Evolutionary conservation across 495 filamentous ascomycete species (phyloP), one percentile per base, ranked within the genome.

Genomic region (Aspergillus olivimuriae): DNA sequence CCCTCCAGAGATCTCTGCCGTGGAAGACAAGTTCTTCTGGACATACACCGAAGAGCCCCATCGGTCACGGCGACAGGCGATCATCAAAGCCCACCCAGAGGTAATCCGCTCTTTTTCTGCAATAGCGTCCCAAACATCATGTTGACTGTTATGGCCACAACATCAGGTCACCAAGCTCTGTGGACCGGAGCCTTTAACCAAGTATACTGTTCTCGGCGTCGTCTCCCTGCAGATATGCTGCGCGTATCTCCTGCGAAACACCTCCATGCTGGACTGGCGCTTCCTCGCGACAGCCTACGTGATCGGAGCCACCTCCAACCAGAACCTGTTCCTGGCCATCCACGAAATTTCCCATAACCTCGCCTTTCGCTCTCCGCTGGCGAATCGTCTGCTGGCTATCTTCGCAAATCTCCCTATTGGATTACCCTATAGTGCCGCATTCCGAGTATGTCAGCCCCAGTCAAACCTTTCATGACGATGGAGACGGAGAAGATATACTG

Each of bases 301-400:
- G 46, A 77, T 99, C 49, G 94, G 94, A 44, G 94, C 92, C 6
- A 99, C 94, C 0, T 79, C 89, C 30, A 99, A 97, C 75, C 94
- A 97, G 73, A 99, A 99, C 65, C 77, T 96, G 21, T 99, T 99
- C 74, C 80, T 99, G 8, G 89, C 94, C 36, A 99, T 99, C 57
- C 94, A 99, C 66, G 94, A 99, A 67, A 97, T 99, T 62, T 92
- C 87, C 16, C 94, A 99, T 68, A 99, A 97, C 52, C 77, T 99
- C 30, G 94, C 92, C 12, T 97, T 96, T 78, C 76, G 79, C 31
- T 89, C 83, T 7, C 78, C 89, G n/a, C 55, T 82, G 30, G 83
- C 79, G 32, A 99, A 99, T 62, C 70, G 94, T 4, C 54, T 94
- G 21, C 70, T 96, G 49, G 92, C 94, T 32, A 82, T 97, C 42